Base-by-base conservation (phyloP, 1,139 yeast species). In the Lodderomyces theae region DNA sequence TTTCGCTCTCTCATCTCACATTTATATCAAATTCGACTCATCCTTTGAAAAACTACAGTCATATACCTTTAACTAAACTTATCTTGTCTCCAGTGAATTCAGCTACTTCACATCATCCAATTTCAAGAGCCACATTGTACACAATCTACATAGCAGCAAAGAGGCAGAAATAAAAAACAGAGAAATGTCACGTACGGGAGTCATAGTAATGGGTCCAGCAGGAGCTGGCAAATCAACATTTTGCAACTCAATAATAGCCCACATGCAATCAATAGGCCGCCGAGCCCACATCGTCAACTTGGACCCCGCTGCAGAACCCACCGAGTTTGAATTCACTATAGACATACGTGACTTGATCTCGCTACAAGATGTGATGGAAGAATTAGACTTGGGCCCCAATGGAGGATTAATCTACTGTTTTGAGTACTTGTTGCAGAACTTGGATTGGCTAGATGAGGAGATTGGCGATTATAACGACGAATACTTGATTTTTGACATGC, bases 221-320 rank as follows among this genome's bases (percentile, higher is more conserved):
- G 98, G 98, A 28, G 97, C 86, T 11, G 98, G 98, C 9, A 92
- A 77, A 63, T 80, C 89, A 38, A 88, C 98, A 0, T 92, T 92
- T 58, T 90, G 97, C 66, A 86, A 86, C 56, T 73, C 95, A 11
- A 77, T 92, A 46, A 85, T 94, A 42, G 66, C 95, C 2, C 86
- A 92, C 60, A 86, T 94, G 82, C 95, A 88, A 61, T 75, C 88
- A 22, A 74, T 86, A 22, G 97, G 98, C 1, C 80, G 98, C 45
- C 71, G 95, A 37, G 97, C 96, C 1, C 97, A 92, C 60, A 80
- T 94, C 34, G 97, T 92, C 19, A 92, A 92, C 58, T 69, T 94
- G 38, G 98, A 92, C 63, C 99, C 99, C 7, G 98, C 98, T 0
- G 98, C 98, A 2, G 96, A 89, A 49, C 88, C 97, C 11, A 80